Evolutionary conservation across 768 basidiomycete species (phyloP).

Genomic region (Mrakia gelida): DNA sequence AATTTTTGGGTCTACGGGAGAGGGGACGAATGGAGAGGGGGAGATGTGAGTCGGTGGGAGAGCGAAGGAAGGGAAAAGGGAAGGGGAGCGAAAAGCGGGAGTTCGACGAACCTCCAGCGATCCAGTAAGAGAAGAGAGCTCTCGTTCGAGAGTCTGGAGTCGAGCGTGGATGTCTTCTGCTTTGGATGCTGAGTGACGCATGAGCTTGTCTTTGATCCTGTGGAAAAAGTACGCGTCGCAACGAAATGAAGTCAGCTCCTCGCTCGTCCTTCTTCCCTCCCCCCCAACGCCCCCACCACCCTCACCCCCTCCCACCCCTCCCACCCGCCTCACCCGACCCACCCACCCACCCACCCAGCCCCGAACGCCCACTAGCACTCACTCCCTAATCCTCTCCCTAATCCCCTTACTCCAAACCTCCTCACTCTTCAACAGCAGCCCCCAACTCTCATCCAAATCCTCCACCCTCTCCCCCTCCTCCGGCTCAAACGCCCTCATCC

Average conservation of each 20-base stretch:
- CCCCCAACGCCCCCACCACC: too few relatives aligned
- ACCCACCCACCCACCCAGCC: too few relatives aligned
- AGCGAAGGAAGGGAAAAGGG: not conserved
- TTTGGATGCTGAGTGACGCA: slow-evolving; percentile 39
- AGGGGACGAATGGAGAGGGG: not conserved
- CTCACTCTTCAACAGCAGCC: slow-evolving; percentile 65
- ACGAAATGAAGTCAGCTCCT: not conserved
- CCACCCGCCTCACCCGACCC: not conserved
- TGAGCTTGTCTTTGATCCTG: slow-evolving; percentile 45
- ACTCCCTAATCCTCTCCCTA: slow-evolving; percentile 86
- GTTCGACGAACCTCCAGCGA: slow-evolving; percentile 61
- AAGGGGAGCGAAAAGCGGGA: not conserved
- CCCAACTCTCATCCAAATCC: slow-evolving; percentile 74
- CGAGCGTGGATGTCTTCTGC: slow-evolving; percentile 41
- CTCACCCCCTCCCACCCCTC: not conserved
- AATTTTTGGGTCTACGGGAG: slow-evolving; percentile 64
- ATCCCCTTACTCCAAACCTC: slow-evolving; percentile 71
- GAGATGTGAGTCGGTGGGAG: not conserved
- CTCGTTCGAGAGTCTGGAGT: slow-evolving; percentile 44
- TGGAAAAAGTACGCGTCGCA: not conserved
- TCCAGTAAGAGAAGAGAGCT: slow-evolving; percentile 70
- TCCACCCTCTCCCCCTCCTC: slow-evolving; percentile 61
- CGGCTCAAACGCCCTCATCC: slow-evolving; percentile 76
- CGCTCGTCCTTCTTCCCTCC: not conserved
- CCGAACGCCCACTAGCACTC: slow-evolving; percentile 40